These are phyloP conservation scores for Fusarium circinatum DNA, from an alignment of 2,329 filamentous ascomycete genomes.

Conservation along the genomic window DNA sequence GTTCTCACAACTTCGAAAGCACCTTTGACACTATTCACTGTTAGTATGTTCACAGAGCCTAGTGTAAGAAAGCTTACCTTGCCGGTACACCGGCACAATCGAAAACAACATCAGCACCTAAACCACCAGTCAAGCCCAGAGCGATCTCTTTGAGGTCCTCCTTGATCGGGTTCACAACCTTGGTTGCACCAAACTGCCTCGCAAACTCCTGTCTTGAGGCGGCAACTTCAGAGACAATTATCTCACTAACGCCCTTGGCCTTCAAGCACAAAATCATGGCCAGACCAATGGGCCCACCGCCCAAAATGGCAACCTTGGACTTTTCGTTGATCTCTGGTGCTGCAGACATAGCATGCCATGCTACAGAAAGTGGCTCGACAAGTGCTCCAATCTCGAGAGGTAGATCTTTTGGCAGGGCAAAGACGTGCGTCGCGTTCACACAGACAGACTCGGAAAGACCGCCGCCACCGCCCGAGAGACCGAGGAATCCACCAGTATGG, in stretches of 20 bases:
- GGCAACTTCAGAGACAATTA: slow-evolving; percentile 60
- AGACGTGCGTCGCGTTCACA: slow-evolving; percentile 59
- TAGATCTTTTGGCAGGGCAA: slow-evolving; percentile 62
- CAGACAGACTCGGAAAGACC: slow-evolving; percentile 66
- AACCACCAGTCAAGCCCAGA: slow-evolving; percentile 57
- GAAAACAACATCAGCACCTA: slow-evolving; percentile 68
- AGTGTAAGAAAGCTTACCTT: slow-evolving; percentile 12
- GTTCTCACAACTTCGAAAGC: slow-evolving; percentile 61
- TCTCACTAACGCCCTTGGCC: slow-evolving; percentile 58
- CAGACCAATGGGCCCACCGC: slow-evolving; percentile 61
- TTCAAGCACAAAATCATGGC: slow-evolving; percentile 58
- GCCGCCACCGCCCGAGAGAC: slow-evolving; percentile 58
- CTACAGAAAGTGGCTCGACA: slow-evolving; percentile 63
- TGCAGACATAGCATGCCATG: slow-evolving; percentile 57
- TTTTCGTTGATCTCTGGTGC: slow-evolving; percentile 53
- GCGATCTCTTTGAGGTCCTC: slow-evolving; percentile 60
- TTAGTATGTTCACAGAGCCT: neutral
- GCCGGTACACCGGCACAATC: slow-evolving; percentile 67
- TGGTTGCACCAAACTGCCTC: slow-evolving; percentile 55
- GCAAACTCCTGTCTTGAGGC: slow-evolving; percentile 55
- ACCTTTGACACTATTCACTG: slow-evolving; percentile 28
- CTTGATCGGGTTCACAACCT: slow-evolving; percentile 52
- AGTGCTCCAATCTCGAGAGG: slow-evolving; percentile 62
- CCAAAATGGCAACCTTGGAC: slow-evolving; percentile 59
- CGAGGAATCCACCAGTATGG: slow-evolving; percentile 53